These are phyloP conservation scores for Neoarthrinium moseri DNA, from an alignment of 2,329 filamentous ascomycete species.

Conservation along the genomic window DNA sequence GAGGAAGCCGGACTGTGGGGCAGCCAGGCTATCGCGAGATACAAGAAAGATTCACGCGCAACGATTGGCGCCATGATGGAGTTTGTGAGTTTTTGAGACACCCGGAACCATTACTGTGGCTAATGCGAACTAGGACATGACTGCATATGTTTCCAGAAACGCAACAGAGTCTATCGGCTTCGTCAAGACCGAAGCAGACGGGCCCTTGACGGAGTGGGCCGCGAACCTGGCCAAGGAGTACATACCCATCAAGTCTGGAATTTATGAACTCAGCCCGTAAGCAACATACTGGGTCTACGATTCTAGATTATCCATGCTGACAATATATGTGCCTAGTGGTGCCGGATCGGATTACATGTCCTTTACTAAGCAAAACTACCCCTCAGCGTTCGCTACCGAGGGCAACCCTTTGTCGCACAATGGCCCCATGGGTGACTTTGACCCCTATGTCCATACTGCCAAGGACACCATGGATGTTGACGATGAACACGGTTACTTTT, in stretches of 20 bases:
- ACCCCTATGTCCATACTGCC: constrained; percentile 35
- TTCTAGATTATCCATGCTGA: neutral
- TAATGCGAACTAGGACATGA: constrained; percentile 32
- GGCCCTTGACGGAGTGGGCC: constrained; percentile 33
- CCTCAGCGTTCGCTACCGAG: constrained; percentile 36
- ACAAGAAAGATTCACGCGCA: constrained; percentile 60
- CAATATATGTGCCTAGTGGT: constrained; percentile 16
- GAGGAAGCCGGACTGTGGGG: constrained; percentile 41
- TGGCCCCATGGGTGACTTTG: constrained; percentile 31
- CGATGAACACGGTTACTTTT: constrained; percentile 35
- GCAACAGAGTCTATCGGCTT: constrained; percentile 38
- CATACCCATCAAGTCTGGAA: constrained; percentile 30
- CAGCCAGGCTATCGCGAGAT: constrained; percentile 67
- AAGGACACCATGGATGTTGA: constrained; percentile 37
- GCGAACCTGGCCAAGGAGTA: constrained; percentile 33
- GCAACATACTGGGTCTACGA: constrained; percentile 2
- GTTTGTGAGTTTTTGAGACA: constrained; percentile 19
- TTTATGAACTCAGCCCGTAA: constrained; percentile 30
- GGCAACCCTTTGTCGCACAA: constrained; percentile 29
- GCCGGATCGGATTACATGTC: constrained; percentile 42
- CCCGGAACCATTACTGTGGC: neutral
- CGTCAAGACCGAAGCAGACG: constrained; percentile 36
- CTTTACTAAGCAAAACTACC: constrained; percentile 36
- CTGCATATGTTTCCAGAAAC: constrained; percentile 34
- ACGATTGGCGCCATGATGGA: constrained; percentile 75